phyloP scores from a whole-genome alignment of 352 stramenopile genomes.

The Globisporangium nodosum region DNA sequence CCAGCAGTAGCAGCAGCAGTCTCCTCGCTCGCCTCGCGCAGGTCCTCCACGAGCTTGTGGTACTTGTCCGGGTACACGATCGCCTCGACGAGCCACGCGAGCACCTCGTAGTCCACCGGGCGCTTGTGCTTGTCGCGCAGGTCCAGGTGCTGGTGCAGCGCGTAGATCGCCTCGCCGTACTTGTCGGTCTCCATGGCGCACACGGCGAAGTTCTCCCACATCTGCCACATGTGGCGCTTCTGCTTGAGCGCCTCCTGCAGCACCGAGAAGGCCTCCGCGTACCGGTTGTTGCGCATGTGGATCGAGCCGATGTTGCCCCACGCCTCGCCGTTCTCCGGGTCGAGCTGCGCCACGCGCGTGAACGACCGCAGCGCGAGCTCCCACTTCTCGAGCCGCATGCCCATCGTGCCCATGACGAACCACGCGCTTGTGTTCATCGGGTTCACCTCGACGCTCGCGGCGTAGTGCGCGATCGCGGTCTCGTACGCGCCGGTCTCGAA shows the following conservation, averaged over 20 bases:
- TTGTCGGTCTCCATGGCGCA: conserved; percentile 72
- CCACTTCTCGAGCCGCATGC: conserved; percentile 89
- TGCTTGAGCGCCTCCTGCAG: conserved; percentile 87
- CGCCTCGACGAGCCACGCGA: conserved; percentile 77
- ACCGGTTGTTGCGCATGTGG: conserved; percentile 82
- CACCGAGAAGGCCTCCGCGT: conserved; percentile 73
- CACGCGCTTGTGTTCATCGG: conserved; percentile 89
- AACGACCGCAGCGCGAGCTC: conserved; percentile 84
- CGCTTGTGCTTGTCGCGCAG: conserved; percentile 79
- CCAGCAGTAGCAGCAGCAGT: conserved; percentile 14
- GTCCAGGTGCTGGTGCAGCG: conserved; percentile 76
- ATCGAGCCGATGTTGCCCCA: conserved; percentile 95
- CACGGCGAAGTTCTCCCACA: conserved; percentile 90
- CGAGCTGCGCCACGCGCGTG: conserved; percentile 91
- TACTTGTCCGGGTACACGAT: conserved; percentile 63
- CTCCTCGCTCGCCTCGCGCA: conserved; percentile 18
- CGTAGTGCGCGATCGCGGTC: conserved; percentile 74
- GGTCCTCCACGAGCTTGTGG: conserved; percentile 27
- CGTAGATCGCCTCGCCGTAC: conserved; percentile 81
- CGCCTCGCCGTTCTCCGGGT: conserved; percentile 92
- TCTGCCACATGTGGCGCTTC: conserved; percentile 89
- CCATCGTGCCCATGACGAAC: conserved; percentile 90
- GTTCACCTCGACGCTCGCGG: conserved; percentile 80
- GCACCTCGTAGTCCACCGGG: conserved; percentile 63
- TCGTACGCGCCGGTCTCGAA: conserved; percentile 86